Evolutionary conservation across 2,329 filamentous ascomycete species (phyloP).

Genomic region (Phaeosphaeria sp.): DNA sequence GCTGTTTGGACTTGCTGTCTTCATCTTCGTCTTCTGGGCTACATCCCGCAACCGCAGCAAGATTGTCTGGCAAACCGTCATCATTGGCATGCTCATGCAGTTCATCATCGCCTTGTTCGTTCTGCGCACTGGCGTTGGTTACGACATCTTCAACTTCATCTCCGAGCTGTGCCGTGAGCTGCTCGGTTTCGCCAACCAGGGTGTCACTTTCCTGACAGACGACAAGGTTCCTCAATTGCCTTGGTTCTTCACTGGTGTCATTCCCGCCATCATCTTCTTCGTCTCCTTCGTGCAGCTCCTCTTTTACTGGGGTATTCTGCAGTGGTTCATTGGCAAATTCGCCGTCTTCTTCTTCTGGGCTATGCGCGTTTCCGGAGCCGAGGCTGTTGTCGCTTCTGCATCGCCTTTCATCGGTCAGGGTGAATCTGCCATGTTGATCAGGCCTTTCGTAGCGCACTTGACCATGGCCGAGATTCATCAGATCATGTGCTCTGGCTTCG

Average conservation of each 20-base stretch:
- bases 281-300: slow-evolving; percentile 87
- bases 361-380: slow-evolving; percentile 85
- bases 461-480: slow-evolving; percentile 90
- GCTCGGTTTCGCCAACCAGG: slow-evolving; percentile 76
- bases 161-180: slow-evolving; percentile 76
- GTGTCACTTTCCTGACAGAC: slow-evolving; percentile 74
- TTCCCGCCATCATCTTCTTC: slow-evolving; percentile 97
- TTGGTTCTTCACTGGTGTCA: slow-evolving; percentile 79
- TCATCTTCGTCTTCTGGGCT: slow-evolving; percentile 70
- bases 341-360: slow-evolving; percentile 91
- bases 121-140: slow-evolving; percentile 78
- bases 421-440: slow-evolving; percentile 91
- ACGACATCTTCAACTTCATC: slow-evolving; percentile 90
- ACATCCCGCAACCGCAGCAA: slow-evolving; percentile 74
- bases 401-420: slow-evolving; percentile 95
- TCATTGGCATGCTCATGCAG: slow-evolving; percentile 86
- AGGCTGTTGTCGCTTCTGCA: slow-evolving; percentile 91
- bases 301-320: slow-evolving; percentile 80
- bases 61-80: slow-evolving; percentile 64
- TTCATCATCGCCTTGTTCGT: slow-evolving; percentile 91
- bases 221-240: slow-evolving; percentile 48
- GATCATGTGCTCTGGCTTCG: slow-evolving; percentile 90
- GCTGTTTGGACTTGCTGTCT: slow-evolving; percentile 77
- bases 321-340: slow-evolving; percentile 90
- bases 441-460: slow-evolving; percentile 83